Conservation (phyloP, 129 eudicot species). For the Oenanthe sinensis region DNA sequence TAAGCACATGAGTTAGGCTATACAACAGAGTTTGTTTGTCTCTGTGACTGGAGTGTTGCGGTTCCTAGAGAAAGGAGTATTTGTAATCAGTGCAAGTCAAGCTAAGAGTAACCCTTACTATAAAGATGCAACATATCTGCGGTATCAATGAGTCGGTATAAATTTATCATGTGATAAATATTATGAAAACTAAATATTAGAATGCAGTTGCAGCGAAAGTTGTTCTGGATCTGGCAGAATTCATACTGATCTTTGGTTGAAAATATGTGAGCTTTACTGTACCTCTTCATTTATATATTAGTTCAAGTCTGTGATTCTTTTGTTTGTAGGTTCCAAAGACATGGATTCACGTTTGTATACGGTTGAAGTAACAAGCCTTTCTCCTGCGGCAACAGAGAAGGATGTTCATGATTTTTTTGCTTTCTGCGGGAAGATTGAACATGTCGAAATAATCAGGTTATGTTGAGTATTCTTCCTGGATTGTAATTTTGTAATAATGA, state of each 20-base stretch:
- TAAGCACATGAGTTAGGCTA: neutral
- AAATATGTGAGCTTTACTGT: neutral
- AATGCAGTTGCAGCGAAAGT: neutral
- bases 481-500: neutral
- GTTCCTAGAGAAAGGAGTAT: neutral
- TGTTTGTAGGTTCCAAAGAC: conserved; percentile 24
- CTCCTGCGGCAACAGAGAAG: conserved; percentile 72
- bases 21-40: neutral
- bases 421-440: conserved; percentile 72
- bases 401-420: conserved; percentile 80
- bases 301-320: conserved; percentile 3
- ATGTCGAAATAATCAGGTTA: conserved; percentile 79
- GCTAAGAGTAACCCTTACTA: neutral
- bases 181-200: neutral
- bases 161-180: neutral
- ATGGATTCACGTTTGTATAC: conserved; percentile 62
- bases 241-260: neutral
- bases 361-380: conserved; percentile 70
- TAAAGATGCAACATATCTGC: neutral
- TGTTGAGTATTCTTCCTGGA: conserved; percentile 2
- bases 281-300: neutral
- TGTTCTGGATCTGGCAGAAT: neutral
- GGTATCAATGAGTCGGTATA: neutral
- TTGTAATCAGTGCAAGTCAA: neutral
- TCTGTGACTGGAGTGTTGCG: neutral